A percentile compares a stretch with the other conserved stretches of the same genome.
Conservation (phyloP, 495 filamentous ascomycete genomes). For the Talaromyces trachyspermus region DNA sequence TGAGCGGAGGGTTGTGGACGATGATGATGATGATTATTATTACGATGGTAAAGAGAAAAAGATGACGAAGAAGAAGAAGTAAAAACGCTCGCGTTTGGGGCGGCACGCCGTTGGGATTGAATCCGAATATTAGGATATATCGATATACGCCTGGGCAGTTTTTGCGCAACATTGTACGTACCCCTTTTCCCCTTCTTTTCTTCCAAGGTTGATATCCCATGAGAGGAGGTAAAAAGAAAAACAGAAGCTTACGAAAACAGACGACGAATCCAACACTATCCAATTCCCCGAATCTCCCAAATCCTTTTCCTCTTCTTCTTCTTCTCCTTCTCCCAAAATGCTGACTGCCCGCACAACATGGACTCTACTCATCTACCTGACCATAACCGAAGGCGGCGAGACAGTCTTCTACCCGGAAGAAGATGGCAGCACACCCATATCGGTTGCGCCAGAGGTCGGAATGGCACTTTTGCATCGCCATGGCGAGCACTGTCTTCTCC, state of each 20-base stretch:
- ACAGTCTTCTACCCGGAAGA: constrained; percentile 84
- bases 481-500: constrained; percentile 80
- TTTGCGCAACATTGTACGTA: constrained; percentile 83
- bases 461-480: constrained; percentile 84
- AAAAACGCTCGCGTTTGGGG: constrained; percentile 53
- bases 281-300: constrained; percentile 49
- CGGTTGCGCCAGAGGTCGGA: constrained; percentile 67
- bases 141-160: constrained; percentile 83
- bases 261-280: constrained; percentile 72
- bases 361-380: constrained; percentile 87
- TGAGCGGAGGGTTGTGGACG: constrained; percentile 6
- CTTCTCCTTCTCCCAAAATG: constrained; percentile 21
- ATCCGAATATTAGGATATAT: constrained; percentile 86
- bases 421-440: constrained; percentile 49
- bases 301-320: no score
- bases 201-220: no score
- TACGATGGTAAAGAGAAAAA: no score
- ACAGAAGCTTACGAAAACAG: constrained; percentile 29
- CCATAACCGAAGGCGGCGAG: constrained; percentile 72
- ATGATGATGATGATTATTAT: constrained; percentile 1
- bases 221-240: no score
- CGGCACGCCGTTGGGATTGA: constrained; percentile 76
- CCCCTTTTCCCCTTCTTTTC: constrained; percentile 3
- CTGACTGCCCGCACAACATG: constrained; percentile 75
- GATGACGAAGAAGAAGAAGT: constrained; percentile 10